These are phyloP conservation scores for Quercus gilva DNA, from an alignment of 306 rosid species.

Conservation along the genomic window DNA sequence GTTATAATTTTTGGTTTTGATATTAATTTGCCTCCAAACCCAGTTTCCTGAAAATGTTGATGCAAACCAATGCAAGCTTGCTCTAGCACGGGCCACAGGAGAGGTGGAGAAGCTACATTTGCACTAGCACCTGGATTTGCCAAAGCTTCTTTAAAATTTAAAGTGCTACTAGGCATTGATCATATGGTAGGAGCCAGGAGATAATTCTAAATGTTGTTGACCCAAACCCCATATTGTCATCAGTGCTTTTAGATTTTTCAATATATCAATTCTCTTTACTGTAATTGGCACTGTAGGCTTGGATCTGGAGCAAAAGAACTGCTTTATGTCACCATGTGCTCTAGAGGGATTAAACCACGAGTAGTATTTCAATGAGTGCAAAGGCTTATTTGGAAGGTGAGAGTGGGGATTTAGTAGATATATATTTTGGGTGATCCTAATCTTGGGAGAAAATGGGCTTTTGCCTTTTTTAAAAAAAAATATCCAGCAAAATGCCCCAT, in stretches of 20 bases:
- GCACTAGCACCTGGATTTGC: constrained; percentile 42
- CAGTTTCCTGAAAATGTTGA: constrained; percentile 28
- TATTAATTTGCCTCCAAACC: constrained; percentile 28
- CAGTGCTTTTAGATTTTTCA: constrained; percentile 22
- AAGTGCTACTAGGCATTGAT: constrained; percentile 48
- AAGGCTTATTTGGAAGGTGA: constrained; percentile 32
- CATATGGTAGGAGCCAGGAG: constrained; percentile 21
- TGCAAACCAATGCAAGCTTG: constrained; percentile 21
- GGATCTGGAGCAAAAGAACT: constrained; percentile 18
- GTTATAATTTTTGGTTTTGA: no score
- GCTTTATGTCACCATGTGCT: constrained; percentile 33
- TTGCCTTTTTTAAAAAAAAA: no score
- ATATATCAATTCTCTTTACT: constrained; percentile 21
- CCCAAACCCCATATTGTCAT: constrained; percentile 41
- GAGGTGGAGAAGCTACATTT: constrained; percentile 58
- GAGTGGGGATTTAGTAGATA: constrained; percentile 21
- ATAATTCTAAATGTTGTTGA: not conserved
- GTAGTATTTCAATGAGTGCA: constrained; percentile 47
- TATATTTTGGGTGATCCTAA: constrained; percentile 27
- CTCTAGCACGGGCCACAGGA: constrained; percentile 46
- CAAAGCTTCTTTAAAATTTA: constrained; percentile 20
- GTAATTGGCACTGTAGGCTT: constrained; percentile 55
- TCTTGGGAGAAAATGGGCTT: no score
- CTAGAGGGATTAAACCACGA: constrained; percentile 47
- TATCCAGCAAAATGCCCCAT: no score